Evolutionary conservation across 2,329 filamentous ascomycete species (phyloP), one percentile per base, ranked within the genome.

Genomic region (Macrophomina phaseolina): DNA sequence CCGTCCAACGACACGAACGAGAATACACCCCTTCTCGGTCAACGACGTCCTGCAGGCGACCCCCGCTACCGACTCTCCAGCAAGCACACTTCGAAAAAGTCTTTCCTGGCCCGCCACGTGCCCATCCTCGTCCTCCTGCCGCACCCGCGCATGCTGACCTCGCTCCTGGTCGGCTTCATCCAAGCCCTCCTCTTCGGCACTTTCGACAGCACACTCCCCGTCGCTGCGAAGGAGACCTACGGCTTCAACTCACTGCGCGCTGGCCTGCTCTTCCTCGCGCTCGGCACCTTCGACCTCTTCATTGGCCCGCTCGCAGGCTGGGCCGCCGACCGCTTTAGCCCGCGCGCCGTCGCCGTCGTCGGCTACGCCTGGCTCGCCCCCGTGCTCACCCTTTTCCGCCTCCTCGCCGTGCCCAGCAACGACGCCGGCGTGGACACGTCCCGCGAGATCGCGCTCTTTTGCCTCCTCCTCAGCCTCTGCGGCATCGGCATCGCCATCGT

Each of bases 401-500:
- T 64, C 14, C 52, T 46, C 7, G 48, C 32, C 38, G 34, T 38
- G 12, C 49, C 62, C 18, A 23, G 23, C 23, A 23, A 23, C 23
- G 34, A 18, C 34, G 38, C 18, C 14, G 34, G n/a, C 32, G 23
- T 23, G 23, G 23, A 23, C 56, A 64, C 40, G 4, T 71, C 72
- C 48, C 68, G 69, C 42, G 79, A 83, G 62, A 77, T 84, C 18
- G 74, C 81, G 9, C 76, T 86, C 3, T 85, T 83, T 67, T 80
- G 77, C 16, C 77, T 73, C 3, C 67, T 87, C 0, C 75, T 87
- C 0, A 78, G 75, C 0, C 72, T 85, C 2, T 82, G 78, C 68
- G 86, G 86, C 1, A 68, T 85, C 1, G 86, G 86, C 0, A 72
- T 89, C 2, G 84, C 84, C 0, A 74, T 83, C 2, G 85, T 88